Evolutionary conservation across 129 eudicot genomes (phyloP), one percentile per base, ranked within the genome.

Genomic region (Artemisia annua): DNA sequence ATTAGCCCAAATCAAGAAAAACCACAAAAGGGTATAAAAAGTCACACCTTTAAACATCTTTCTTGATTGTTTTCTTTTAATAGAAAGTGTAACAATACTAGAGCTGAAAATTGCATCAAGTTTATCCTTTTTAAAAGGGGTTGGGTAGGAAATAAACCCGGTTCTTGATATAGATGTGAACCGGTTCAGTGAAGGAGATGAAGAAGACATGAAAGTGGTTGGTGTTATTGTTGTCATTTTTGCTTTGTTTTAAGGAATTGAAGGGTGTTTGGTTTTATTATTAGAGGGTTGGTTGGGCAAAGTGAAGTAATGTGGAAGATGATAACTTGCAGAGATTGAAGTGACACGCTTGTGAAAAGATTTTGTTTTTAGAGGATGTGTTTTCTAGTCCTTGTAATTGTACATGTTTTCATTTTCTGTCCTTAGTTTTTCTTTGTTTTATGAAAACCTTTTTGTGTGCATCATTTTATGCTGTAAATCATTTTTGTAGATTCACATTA

Each of bases 191-290:
- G 76, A 24, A 49, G 83, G 62, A 51, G 79, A 76, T 53, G 80
- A 82, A 62, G 80, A 84, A 13, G 75, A 19, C 66, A 83, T 74
- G 58, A 66, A 70, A 12, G 67, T 49, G 14, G 80, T 48, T 28
- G 80, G 20, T 59, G 80, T 35, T 67, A 71, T 32, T 75, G 85
- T 80, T 75, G 85, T 80, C 88, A 84, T 83, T 74, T 69, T 74
- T 64, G 35, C 12, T 69, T 26, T 57, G 53, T 48, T 46, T 46
- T 69, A 7, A 18, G 0, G 19, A 15, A 35, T 69, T 67, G 56
- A 51, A 61, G 71, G 70, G 11, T 20, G 49, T 50, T 3, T 69
- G 70, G 70, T 20, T 77, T 77, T 69, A 60, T 77, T n/a, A 52
- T 3, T n/a, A n/a, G 74, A 57, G 50, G 53, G n/a, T 20, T 11